Evolutionary conservation across 1,139 yeast species (phyloP).

Genomic region (Candida sp.): DNA sequence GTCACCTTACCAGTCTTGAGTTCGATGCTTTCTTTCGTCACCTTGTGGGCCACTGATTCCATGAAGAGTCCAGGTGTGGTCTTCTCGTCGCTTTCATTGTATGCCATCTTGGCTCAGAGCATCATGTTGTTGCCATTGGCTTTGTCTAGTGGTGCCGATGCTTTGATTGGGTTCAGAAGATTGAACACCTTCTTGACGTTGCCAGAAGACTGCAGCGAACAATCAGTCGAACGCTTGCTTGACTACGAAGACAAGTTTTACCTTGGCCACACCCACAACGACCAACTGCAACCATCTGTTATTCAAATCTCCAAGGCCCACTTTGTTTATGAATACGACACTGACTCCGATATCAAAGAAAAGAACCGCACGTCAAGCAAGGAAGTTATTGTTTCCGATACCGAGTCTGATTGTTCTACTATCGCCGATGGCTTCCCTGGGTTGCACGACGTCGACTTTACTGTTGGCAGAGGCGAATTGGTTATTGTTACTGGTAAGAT

Average conservation of each 20-base stretch:
- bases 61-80: conserved; percentile 47
- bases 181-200: conserved; percentile 47
- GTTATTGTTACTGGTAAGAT: conserved; percentile 44
- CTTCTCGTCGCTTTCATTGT: conserved; percentile 56
- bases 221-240: conserved; percentile 22
- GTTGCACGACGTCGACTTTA: conserved; percentile 31
- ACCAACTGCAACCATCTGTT: conserved; percentile 13
- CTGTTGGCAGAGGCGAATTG: conserved; percentile 33
- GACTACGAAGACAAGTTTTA: conserved; percentile 20
- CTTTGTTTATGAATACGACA: conserved; percentile 31
- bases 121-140: conserved; percentile 60
- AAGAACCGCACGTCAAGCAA: conserved; percentile 5
- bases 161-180: conserved; percentile 53
- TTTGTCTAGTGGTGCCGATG: conserved; percentile 58
- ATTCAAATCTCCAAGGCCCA: conserved; percentile 34
- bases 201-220: conserved; percentile 33
- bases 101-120: conserved; percentile 54
- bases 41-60: conserved; percentile 43
- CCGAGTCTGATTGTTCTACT: conserved; percentile 4
- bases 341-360: conserved; percentile 17
- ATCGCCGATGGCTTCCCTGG: conserved; percentile 27
- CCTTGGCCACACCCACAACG: conserved; percentile 16
- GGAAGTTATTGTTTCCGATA: conserved; percentile 2
- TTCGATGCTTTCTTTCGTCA: conserved; percentile 46
- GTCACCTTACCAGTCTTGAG: conserved; percentile 46